Percentiles rank a stretch among this genome's conserved stretches.
Conservation (phyloP, 179 eudicot genomes). For the Heliamphora pulchella region DNA sequence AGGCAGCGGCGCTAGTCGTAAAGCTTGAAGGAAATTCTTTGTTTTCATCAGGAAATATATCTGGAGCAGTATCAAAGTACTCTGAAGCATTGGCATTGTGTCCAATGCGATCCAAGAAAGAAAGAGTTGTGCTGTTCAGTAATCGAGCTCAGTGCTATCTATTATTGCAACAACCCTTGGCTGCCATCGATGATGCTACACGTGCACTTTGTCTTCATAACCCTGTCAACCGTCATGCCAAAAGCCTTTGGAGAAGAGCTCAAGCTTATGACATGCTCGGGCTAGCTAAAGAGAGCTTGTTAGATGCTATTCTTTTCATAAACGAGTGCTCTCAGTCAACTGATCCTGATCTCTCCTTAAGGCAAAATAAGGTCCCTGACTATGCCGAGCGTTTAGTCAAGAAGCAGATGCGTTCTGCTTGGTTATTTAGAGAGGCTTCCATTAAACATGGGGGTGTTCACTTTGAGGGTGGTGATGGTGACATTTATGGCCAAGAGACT, state of each 20-base stretch:
- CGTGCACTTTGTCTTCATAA: conserved; percentile 88
- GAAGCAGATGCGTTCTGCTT: conserved; percentile 95
- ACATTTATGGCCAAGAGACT: conserved; percentile 58
- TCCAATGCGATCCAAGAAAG: conserved; percentile 88
- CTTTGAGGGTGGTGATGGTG: conserved; percentile 72
- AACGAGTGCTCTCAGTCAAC: conserved; percentile 90
- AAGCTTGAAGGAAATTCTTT: conserved; percentile 94
- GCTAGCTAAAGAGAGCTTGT: conserved; percentile 85
- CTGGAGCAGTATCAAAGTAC: conserved; percentile 84
- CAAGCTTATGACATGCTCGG: conserved; percentile 99
- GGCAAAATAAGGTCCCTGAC: conserved; percentile 93
- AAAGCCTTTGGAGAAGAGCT: conserved; percentile 98
- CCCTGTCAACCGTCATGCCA: conserved; percentile 92
- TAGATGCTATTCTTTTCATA: conserved; percentile 86
- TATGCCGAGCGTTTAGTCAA: conserved; percentile 96
- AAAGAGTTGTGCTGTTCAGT: conserved; percentile 84
- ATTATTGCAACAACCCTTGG: conserved; percentile 76
- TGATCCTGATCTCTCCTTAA: conserved; percentile 81
- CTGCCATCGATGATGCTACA: conserved; percentile 89
- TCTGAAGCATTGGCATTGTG: conserved; percentile 87
- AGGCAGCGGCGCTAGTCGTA: conserved; percentile 87
- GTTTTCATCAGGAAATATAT: conserved; percentile 85
- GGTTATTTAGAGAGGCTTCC: conserved; percentile 94
- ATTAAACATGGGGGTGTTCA: conserved; percentile 84
- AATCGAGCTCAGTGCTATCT: conserved; percentile 96